Evolutionary conservation across 2,329 filamentous ascomycete genomes (phyloP), one percentile per base, ranked within the genome.

Genomic region (Colletotrichum sp.): DNA sequence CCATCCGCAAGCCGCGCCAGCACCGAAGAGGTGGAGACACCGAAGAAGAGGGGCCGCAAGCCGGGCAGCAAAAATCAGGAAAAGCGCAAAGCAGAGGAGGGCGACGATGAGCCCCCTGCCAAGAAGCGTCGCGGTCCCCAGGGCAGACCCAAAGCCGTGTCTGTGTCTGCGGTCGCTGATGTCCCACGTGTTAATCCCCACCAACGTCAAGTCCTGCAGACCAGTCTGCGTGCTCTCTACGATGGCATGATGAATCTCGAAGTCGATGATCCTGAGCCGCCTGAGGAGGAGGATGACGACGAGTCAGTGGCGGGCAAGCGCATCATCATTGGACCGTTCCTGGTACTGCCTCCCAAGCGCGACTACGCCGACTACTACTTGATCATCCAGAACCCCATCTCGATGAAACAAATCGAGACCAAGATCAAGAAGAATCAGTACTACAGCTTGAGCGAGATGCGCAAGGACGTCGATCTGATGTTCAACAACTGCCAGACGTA

Each of bases 341-440:
- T 98, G 84, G 96, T 97, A 82, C 89, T 98, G 36, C 96, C 96
- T 2, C 94, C 95, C 55, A 97, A 95, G 87, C 93, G 93, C 75
- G 93, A 96, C 75, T 99, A 97, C 82, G 94, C 95, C 30, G 96
- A 98, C 83, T 99, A 99, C 87, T 99, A 98, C 83, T 87, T 96
- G 82, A 92, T 98, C 84, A 99, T 99, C 83, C 92, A 94, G 82
- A 94, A 93, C 70, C 97, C 97, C 1, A 98, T 99, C 82, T 96
- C 95, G 82, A 98, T 98, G 94, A 97, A 98, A 80, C 93, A 96
- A 83, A 98, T 99, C 81, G 93, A 95, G 83, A 95, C 94, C 83
- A 96, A 95, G 88, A 98, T 99, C 87, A 98, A 98, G 88, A 96
- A 95, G 85, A 95, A 97, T 82, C 95, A 98, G 82, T 99, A 99